Percentiles rank a stretch among this genome's conserved stretches.
Evolutionary conservation across 306 rosid genomes (phyloP).

Genomic region (Casuarina glauca): DNA sequence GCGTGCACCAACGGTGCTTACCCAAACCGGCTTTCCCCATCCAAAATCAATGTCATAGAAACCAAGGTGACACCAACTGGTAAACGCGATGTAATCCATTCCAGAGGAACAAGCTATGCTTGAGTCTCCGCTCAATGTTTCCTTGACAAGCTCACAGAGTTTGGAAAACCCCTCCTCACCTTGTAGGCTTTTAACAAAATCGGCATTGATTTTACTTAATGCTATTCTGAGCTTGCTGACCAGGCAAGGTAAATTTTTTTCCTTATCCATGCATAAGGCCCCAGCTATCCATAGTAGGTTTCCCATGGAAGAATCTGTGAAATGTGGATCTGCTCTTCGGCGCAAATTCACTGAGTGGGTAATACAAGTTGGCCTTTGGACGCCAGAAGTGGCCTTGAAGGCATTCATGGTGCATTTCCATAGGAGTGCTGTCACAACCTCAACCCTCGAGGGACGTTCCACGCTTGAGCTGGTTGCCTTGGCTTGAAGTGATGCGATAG

Average conservation of each 20-base stretch:
- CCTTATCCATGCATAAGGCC: slow-evolving; percentile 1
- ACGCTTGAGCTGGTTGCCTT: neutral
- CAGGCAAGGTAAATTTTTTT: neutral
- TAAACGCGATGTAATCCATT: slow-evolving; percentile 11
- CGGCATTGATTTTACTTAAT: neutral
- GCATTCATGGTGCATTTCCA: slow-evolving; percentile 4
- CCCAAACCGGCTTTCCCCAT: slow-evolving; percentile 23
- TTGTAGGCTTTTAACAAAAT: neutral
- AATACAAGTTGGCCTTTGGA: neutral
- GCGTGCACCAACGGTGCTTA: neutral
- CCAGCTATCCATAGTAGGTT: slow-evolving; percentile 8
- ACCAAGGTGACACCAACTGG: slow-evolving; percentile 19
- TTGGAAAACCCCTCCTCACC: slow-evolving; percentile 2
- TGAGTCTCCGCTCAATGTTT: neutral
- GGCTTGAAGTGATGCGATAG: slow-evolving; percentile 15
- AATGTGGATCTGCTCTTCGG: neutral
- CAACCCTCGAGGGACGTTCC: neutral
- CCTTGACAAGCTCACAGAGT: neutral
- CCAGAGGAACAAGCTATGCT: neutral
- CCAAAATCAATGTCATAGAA: slow-evolving; percentile 17
- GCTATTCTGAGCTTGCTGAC: slow-evolving; percentile 14
- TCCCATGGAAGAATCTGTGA: slow-evolving; percentile 2
- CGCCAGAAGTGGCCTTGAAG: neutral
- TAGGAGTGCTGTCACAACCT: slow-evolving; percentile 15
- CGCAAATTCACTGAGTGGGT: slow-evolving; percentile 15